These are phyloP conservation scores for Apiotrichum sp. DNA, from an alignment of 1,284 basidiomycete genomes.

Conservation along the genomic window DNA sequence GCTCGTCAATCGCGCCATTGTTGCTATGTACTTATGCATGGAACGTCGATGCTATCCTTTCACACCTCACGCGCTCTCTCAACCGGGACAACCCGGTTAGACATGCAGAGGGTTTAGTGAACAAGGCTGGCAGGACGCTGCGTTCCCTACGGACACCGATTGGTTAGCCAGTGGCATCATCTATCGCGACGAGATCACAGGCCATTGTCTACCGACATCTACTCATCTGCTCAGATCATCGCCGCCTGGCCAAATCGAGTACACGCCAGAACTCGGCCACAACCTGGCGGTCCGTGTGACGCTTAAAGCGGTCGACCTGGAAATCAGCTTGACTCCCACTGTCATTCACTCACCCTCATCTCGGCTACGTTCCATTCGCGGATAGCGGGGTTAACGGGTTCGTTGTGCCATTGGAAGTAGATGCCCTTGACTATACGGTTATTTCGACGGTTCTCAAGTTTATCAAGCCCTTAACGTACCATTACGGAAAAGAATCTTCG, in stretches of 20 bases:
- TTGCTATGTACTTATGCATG: too few relatives aligned
- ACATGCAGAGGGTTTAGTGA: too few relatives aligned
- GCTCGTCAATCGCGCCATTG: too few relatives aligned
- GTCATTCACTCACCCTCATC: slow-evolving; percentile 59
- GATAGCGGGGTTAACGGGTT: slow-evolving; percentile 77
- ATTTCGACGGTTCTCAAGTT: not conserved
- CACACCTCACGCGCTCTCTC: too few relatives aligned
- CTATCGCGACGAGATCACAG: too few relatives aligned
- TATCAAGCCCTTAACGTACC: slow-evolving; percentile 52
- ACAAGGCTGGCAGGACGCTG: too few relatives aligned
- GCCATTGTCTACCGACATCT: too few relatives aligned
- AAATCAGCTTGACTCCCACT: slow-evolving; percentile 3
- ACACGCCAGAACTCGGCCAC: slow-evolving; percentile 93
- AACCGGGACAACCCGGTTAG: too few relatives aligned
- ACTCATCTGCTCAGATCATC: not conserved
- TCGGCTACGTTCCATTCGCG: slow-evolving; percentile 96
- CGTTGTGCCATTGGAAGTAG: slow-evolving; percentile 87
- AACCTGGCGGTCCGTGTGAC: slow-evolving; percentile 92
- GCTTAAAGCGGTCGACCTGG: slow-evolving; percentile 78
- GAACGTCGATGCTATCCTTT: too few relatives aligned
- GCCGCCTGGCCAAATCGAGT: slow-evolving; percentile 53
- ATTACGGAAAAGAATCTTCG: slow-evolving; percentile 83
- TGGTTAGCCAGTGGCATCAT: too few relatives aligned
- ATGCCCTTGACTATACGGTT: slow-evolving; percentile 70
- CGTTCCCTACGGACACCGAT: too few relatives aligned